These are phyloP conservation scores for Dendrobium chrysotoxum DNA, from an alignment of 106 monocot species.

Conservation along the genomic window DNA sequence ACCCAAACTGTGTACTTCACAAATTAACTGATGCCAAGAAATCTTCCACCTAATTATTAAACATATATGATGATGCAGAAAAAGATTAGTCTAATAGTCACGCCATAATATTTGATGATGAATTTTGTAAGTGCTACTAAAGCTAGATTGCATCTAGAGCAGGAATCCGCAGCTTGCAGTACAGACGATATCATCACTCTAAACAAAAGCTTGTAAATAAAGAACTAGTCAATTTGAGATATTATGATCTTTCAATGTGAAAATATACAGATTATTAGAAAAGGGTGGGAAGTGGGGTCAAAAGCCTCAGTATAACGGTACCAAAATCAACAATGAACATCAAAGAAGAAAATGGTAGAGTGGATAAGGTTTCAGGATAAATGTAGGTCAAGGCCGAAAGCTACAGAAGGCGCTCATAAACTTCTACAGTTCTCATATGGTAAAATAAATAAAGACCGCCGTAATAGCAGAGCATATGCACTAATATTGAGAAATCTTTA, in stretches of 20 bases:
- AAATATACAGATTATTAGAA: background rate
- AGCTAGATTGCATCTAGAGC: background rate
- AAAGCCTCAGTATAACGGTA: background rate
- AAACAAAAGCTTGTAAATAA: background rate
- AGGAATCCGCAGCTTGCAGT: background rate
- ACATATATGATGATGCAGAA: background rate
- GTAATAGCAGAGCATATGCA: background rate
- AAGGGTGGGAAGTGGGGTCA: background rate
- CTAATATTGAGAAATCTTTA: background rate
- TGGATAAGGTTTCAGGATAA: background rate
- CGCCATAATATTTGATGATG: background rate
- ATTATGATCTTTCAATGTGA: background rate
- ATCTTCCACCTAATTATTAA: background rate
- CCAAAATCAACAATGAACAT: background rate
- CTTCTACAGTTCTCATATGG: background rate
- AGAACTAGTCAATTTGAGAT: background rate
- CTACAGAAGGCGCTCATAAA: background rate
- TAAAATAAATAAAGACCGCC: background rate
- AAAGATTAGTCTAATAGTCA: background rate
- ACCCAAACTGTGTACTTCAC: background rate
- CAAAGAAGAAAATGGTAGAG: background rate
- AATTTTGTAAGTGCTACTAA: background rate
- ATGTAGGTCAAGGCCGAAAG: background rate
- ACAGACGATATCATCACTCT: background rate
- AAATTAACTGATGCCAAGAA: background rate